Evolutionary conservation across 495 filamentous ascomycete species (phyloP).

Genomic region (Tuber umbilicatum): DNA sequence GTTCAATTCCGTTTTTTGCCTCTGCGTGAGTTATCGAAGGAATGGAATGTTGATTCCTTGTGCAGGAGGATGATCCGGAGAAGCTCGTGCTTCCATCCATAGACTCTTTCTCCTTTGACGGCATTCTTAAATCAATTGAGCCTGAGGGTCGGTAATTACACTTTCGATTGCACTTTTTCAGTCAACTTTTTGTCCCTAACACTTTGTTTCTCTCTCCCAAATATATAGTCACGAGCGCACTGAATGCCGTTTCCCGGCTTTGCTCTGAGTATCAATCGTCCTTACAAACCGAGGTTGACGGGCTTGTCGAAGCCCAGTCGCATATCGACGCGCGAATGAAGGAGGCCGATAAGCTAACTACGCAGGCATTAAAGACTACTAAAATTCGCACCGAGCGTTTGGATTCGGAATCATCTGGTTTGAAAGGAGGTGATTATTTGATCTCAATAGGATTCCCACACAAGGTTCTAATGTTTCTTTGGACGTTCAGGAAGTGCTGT

Average conservation of each 20-base stretch:
- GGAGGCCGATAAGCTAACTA: constrained; percentile 34
- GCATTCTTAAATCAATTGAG: constrained; percentile 40
- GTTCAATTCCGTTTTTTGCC: constrained; percentile 18
- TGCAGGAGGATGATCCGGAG: constrained; percentile 37
- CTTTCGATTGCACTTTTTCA: not conserved
- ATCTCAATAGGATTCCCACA: not conserved
- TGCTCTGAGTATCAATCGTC: constrained; percentile 33
- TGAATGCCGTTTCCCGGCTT: constrained; percentile 29
- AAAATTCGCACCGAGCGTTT: constrained; percentile 35
- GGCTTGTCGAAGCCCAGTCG: constrained; percentile 29
- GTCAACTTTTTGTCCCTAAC: constrained; percentile 5
- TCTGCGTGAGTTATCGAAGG: constrained; percentile 14
- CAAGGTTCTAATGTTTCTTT: constrained; percentile 1
- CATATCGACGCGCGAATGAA: constrained; percentile 34
- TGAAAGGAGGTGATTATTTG: constrained; percentile 37
- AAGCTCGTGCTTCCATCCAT: constrained; percentile 34
- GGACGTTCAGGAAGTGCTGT: constrained; percentile 25
- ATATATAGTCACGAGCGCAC: constrained; percentile 31
- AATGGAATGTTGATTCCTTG: constrained; percentile 24
- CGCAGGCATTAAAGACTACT: constrained; percentile 36
- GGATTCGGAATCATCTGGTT: constrained; percentile 22
- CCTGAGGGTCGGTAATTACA: constrained; percentile 29
- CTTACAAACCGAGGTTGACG: constrained; percentile 30
- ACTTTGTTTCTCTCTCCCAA: not conserved
- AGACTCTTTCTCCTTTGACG: constrained; percentile 41